Evolutionary conservation across 1,284 basidiomycete genomes (phyloP), one percentile per base, ranked within the genome.

Genomic region (Chalciporus sp.): DNA sequence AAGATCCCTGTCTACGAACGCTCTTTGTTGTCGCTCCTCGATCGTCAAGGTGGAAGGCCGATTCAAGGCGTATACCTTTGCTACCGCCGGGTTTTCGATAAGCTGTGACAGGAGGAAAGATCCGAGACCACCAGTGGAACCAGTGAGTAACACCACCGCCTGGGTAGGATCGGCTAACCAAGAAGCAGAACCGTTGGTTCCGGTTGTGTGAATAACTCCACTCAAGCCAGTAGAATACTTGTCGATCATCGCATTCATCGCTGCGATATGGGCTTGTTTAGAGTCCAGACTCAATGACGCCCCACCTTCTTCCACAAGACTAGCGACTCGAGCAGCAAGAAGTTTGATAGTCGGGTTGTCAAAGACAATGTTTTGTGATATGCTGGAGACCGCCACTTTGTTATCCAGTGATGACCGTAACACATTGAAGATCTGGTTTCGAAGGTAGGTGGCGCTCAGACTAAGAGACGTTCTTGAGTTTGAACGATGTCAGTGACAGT

Each of bases 381-480:
- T 23, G 4, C 55, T 40, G 1, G 55, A 2, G 2, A 47, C 60
- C 0, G 50, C 53, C 4, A 54, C n/a, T 7, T 53, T 45, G 0
- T 42, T 10, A 33, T 71, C 60, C 0, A 50, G 14, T 0, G 70
- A 70, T 20, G 39, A 56, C 14, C 60, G 60, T 16, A 74, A 45
- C 7, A 64, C 64, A 17, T 60, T 59, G n/a, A 70, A 29, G 7
- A 74, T 58, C 14, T 62, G 58, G 49, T 74, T 74, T 27, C 71
- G 62, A 19, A 74, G 63, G 48, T 65, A 72, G 0, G 73, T 72
- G 7, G 58, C 69, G 16, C 69, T 71, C 47, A 74, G 49, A 55
- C 72, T 74, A 14, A 1, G 7, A 37, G 35, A 9, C 16, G 14
- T 23, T 6, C 23, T 23, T 23, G 6, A 2, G 23, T 23, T 2